Conservation (phyloP, 805 yeast genomes). For the Candida wancherniae region DNA sequence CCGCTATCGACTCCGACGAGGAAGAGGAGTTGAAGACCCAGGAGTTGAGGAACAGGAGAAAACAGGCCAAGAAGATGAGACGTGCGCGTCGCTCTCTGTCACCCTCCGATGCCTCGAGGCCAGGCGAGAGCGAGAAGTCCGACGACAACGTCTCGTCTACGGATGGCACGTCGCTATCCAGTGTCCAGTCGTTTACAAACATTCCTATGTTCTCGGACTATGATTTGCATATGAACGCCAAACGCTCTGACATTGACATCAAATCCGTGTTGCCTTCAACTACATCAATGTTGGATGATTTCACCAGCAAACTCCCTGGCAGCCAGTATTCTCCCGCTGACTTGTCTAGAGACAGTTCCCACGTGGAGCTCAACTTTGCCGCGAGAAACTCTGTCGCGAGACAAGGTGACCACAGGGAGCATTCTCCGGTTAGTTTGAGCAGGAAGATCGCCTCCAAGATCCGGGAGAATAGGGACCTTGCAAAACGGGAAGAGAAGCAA, state of each 20-base stretch:
- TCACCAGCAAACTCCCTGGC: constrained; percentile 9
- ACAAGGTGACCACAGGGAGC: constrained; percentile 5
- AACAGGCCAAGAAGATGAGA: constrained; percentile 23
- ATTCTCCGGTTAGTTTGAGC: constrained; percentile 16
- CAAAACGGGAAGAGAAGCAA: not conserved
- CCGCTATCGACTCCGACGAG: constrained; percentile 39
- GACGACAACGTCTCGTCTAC: constrained; percentile 34
- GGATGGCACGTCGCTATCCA: constrained; percentile 58
- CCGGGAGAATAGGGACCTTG: constrained; percentile 30
- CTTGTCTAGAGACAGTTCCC: constrained; percentile 22
- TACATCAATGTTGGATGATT: constrained; percentile 32
- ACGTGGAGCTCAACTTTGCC: constrained; percentile 32
- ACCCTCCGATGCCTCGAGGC: constrained; percentile 4
- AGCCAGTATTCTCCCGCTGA: constrained; percentile 9
- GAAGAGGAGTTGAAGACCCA: constrained; percentile 48
- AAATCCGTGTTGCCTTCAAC: constrained; percentile 14
- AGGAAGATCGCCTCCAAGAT: constrained; percentile 33
- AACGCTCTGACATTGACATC: constrained; percentile 14
- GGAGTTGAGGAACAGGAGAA: constrained; percentile 41
- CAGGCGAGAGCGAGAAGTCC: constrained; percentile 18
- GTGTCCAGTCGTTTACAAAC: constrained; percentile 58
- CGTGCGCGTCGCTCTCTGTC: constrained; percentile 9
- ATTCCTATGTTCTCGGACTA: constrained; percentile 60
- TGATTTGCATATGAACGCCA: constrained; percentile 28
- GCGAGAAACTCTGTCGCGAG: constrained; percentile 1